These are phyloP conservation scores for Ophiocordyceps unilateralis DNA, from an alignment of 2,329 filamentous ascomycete genomes.

Conservation along the genomic window DNA sequence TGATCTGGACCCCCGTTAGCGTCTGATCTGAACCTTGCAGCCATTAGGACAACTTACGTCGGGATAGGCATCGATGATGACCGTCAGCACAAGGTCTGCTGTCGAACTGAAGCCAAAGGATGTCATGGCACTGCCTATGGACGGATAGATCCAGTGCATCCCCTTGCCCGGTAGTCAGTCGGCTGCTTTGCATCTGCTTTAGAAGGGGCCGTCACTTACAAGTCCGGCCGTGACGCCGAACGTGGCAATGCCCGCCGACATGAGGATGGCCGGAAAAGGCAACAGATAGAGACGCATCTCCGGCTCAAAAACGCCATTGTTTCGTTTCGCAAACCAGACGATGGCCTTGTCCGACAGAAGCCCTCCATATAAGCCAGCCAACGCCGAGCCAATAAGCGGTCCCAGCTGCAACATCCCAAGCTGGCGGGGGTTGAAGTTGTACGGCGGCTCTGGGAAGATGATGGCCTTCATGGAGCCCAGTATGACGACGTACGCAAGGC, in stretches of 20 bases:
- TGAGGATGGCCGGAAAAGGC: slow-evolving; percentile 12
- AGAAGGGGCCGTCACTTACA: slow-evolving; percentile 8
- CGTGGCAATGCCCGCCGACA: slow-evolving; percentile 20
- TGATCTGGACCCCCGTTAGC: neutral
- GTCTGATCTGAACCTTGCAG: neutral
- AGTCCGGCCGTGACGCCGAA: slow-evolving; percentile 18
- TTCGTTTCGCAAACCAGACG: slow-evolving; percentile 17
- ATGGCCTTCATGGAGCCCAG: slow-evolving; percentile 15
- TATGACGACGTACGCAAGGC: slow-evolving; percentile 16
- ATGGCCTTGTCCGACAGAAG: slow-evolving; percentile 20
- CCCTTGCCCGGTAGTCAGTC: slow-evolving; percentile 10
- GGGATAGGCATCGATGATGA: neutral
- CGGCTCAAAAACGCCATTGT: slow-evolving; percentile 23
- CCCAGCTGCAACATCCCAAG: slow-evolving; percentile 12
- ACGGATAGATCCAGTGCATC: slow-evolving; percentile 24
- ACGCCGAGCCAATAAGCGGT: slow-evolving; percentile 18
- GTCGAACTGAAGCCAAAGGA: neutral
- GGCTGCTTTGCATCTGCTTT: neutral
- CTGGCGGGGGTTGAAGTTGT: slow-evolving; percentile 10
- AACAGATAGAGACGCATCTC: slow-evolving; percentile 23
- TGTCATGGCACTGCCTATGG: slow-evolving; percentile 12
- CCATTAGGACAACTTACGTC: neutral
- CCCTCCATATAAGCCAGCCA: slow-evolving; percentile 22
- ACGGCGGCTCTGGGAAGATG: slow-evolving; percentile 17
- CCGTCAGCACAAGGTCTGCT: neutral